Percentiles rank a stretch among this genome's conserved stretches.
phyloP scores from a whole-genome alignment of 352 stramenopile species.

The Globisporangium takayamanum region DNA sequence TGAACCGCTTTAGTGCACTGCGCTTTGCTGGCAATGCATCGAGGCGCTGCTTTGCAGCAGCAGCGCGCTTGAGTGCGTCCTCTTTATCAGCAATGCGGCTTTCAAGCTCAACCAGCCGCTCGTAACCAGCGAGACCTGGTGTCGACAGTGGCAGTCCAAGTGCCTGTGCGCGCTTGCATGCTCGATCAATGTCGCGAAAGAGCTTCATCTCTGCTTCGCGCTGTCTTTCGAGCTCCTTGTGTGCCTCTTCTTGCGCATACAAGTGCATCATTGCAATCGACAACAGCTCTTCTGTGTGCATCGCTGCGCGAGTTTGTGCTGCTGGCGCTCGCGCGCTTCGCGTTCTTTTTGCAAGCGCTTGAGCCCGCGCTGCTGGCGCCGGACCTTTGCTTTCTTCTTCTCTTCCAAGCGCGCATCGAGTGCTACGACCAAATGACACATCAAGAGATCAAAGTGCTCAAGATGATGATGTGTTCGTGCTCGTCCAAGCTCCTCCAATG shows the following conservation, averaged over 20 bases:
- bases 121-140: slow-evolving; percentile 17
- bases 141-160: slow-evolving; percentile 33
- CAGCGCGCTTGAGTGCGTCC: slow-evolving; percentile 14
- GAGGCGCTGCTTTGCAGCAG: slow-evolving; percentile 29
- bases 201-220: slow-evolving; percentile 33
- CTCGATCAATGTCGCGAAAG: slow-evolving; percentile 19
- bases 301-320: slow-evolving; percentile 17
- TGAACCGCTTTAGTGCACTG: slow-evolving; percentile 20
- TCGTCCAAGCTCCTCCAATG: too few relatives aligned
- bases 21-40: slow-evolving; percentile 35
- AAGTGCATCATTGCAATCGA: slow-evolving; percentile 34
- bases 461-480: too few relatives aligned
- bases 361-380: slow-evolving; percentile 44
- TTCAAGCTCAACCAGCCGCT: slow-evolving; percentile 29
- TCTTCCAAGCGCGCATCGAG: slow-evolving; percentile 37
- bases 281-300: slow-evolving; percentile 41
- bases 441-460: too few relatives aligned
- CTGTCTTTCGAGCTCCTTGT: slow-evolving; percentile 18
- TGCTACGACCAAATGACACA: too few relatives aligned
- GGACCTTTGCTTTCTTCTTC: slow-evolving; percentile 33
- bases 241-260: slow-evolving; percentile 20
- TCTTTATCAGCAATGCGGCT: slow-evolving; percentile 30
- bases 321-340: slow-evolving; percentile 26
- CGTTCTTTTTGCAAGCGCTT: slow-evolving; percentile 23
- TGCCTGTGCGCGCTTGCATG: slow-evolving; percentile 20